Evolutionary conservation across 179 eudicot genomes (phyloP), one percentile per base, ranked within the genome.

Genomic region (Camellia oleifera): DNA sequence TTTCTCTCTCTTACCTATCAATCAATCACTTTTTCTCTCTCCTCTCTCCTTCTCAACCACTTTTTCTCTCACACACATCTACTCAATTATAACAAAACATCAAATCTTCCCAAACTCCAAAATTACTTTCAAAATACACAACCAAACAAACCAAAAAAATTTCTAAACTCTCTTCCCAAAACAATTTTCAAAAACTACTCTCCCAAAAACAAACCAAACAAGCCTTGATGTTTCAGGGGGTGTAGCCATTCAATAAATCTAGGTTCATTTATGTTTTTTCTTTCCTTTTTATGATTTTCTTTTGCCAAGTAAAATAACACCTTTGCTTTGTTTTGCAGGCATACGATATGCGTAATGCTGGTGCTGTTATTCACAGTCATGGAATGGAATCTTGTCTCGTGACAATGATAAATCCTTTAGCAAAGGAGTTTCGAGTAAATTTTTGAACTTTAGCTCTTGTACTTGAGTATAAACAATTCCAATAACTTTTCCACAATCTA

Each of bases 301-400:
- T 20, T 60, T 23, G 7, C 13, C 11, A 11, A 20, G 4, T 62
- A 60, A 9, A 54, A 56, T 48, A 48, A 44, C 2, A 17, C 15
- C 67, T 45, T 80, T 63, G 45, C 65, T 6, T 68, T 82, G 14
- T 71, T 69, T 82, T 79, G 67, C 91, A 96, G 99, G 98, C 96
- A 76, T 97, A 91, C 83, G 86, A 91, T 56, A 91, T 89, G 97
- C 89, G 98, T 81, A 93, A 91, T 90, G 98, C 98, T 83, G 98
- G 99, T 81, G 93, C 98, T 79, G 92, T 91, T 69, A 94, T 97
- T 84, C 99, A 94, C 86, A 97, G 99, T 77, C 99, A 97, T 84
- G 99, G 99, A 58, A 92, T 93, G 94, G 98, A 97, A 87, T 92
- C 97, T 76, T 97, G 99, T 82, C 79, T 97, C 2, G 97, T 90